Evolutionary conservation across 139 green algal species (phyloP).

Genomic region (Chlorella vulgaris): DNA sequence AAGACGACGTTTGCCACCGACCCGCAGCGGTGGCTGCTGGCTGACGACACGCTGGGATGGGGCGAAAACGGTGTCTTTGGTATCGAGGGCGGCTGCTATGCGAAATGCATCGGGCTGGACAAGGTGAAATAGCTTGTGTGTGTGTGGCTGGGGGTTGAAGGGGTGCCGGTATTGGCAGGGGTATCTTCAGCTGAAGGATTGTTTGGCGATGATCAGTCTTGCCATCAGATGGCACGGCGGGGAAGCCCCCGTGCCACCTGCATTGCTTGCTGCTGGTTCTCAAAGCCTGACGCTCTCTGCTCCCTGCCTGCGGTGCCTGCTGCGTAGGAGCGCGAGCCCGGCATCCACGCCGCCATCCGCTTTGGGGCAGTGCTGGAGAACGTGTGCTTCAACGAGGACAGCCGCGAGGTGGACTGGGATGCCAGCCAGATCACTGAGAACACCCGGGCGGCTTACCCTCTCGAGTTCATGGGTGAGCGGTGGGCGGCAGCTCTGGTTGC

Average conservation of each 20-base stretch:
- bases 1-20: conserved; percentile 87
- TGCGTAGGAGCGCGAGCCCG: conserved; percentile 74
- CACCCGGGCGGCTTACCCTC: conserved; percentile 93
- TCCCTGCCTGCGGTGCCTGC: neutral
- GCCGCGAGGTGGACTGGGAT: conserved; percentile 63
- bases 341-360: conserved; percentile 91
- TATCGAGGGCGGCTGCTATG: conserved; percentile 97
- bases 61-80: conserved; percentile 88
- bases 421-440: conserved; percentile 83
- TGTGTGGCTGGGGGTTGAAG: neutral
- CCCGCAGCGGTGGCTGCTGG: conserved; percentile 81
- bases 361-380: conserved; percentile 95
- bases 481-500: neutral
- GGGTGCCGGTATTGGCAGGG: neutral
- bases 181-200: neutral
- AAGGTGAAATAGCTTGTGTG: conserved; percentile 25
- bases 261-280: neutral
- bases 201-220: neutral
- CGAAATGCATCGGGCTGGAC: conserved; percentile 90
- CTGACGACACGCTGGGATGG: conserved; percentile 97
- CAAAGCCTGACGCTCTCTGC: neutral
- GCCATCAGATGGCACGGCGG: no score
- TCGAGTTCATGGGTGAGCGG: conserved; percentile 82
- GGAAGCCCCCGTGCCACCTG: neutral
- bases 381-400: conserved; percentile 71